A percentile compares a stretch with the other conserved stretches of the same genome.
phyloP scores from a whole-genome alignment of 345 rosid genomes.

The Barbarea vulgaris region DNA sequence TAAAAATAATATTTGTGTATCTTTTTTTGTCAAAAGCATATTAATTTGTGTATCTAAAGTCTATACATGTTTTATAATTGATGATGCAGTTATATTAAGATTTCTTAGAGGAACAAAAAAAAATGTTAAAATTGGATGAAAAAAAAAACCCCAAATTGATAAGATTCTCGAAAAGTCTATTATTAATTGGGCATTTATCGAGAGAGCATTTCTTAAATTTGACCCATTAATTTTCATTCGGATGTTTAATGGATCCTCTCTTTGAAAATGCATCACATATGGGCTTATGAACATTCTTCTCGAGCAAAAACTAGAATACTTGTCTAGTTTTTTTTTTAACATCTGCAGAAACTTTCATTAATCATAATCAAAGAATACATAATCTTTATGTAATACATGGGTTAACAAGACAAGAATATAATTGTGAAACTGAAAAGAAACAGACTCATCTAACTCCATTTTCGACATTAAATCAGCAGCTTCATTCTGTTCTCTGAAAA shows the following conservation, averaged over 20 bases:
- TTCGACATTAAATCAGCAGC: too few species aligned
- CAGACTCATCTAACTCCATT: too few species aligned
- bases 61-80: background rate
- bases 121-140: background rate
- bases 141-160: too few species aligned
- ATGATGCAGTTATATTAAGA: background rate
- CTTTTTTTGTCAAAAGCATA: background rate
- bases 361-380: too few species aligned
- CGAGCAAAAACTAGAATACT: background rate
- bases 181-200: background rate
- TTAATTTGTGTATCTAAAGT: background rate
- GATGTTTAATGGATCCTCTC: background rate
- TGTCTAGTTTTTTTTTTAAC: too few species aligned
- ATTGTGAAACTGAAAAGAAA: too few species aligned
- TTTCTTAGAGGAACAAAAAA: background rate
- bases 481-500: too few species aligned
- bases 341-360: too few species aligned
- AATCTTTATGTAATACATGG: too few species aligned
- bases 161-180: too few species aligned
- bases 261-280: background rate
- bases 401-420: too few species aligned
- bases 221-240: background rate
- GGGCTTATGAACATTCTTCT: background rate
- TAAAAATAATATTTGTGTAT: too few species aligned
- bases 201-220: background rate